A percentile compares a stretch with the other conserved stretches of the same genome.
Evolutionary conservation across 129 eudicot species (phyloP).

Genomic region (Gnaphalium uliginosum): DNA sequence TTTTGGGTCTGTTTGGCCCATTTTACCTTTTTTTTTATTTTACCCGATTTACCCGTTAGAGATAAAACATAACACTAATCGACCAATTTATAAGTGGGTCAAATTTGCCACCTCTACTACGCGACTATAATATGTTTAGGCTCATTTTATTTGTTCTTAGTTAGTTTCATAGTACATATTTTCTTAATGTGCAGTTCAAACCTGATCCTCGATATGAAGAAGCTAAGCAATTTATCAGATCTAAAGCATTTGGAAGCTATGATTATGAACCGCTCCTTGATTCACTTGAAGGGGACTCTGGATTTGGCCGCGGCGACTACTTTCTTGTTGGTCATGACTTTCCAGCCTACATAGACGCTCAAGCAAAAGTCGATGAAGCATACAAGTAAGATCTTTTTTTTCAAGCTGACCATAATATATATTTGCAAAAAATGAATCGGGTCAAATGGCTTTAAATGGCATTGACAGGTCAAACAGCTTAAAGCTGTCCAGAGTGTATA

Average conservation of each 20-base stretch:
- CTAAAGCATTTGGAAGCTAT: conserved; percentile 97
- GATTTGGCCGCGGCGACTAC: conserved; percentile 97
- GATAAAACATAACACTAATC: too few relatives aligned
- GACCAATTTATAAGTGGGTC: neutral
- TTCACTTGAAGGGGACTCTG: conserved; percentile 89
- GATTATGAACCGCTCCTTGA: conserved; percentile 96
- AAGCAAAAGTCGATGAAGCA: conserved; percentile 86
- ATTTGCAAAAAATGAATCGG: neutral
- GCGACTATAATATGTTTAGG: neutral
- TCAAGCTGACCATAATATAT: too few relatives aligned
- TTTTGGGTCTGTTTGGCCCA: too few relatives aligned
- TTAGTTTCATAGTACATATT: neutral
- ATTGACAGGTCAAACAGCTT: neutral
- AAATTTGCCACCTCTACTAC: neutral
- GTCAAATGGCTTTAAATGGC: neutral
- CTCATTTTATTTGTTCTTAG: neutral
- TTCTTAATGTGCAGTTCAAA: conserved; percentile 66
- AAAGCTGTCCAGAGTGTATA: neutral
- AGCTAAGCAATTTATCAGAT: conserved; percentile 85
- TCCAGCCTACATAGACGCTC: conserved; percentile 88
- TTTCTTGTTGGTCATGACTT: conserved; percentile 97
- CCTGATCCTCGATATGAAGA: conserved; percentile 96
- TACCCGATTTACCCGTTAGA: neutral
- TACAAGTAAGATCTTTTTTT: conserved; percentile 84
- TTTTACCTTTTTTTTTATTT: too few relatives aligned